phyloP scores from a whole-genome alignment of 257 asterid species.

The Solanum acaule region DNA sequence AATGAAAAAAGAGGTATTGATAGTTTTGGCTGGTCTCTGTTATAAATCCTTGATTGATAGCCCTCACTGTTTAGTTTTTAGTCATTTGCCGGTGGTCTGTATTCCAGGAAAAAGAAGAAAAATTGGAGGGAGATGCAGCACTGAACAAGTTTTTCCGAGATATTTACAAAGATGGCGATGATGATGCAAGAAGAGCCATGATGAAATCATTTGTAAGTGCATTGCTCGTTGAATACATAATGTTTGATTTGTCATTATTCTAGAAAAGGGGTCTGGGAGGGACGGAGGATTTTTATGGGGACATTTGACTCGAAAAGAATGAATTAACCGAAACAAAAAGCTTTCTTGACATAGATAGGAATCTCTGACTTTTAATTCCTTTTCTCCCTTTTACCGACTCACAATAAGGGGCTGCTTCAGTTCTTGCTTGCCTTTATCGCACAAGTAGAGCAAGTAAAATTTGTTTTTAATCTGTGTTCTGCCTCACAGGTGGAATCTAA shows the following conservation, averaged over 20 bases:
- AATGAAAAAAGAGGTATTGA: conserved; percentile 70
- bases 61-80: neutral
- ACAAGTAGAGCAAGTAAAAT: neutral
- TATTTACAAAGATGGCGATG: conserved; percentile 79
- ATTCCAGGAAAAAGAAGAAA: conserved; percentile 82
- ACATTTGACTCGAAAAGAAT: neutral
- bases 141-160: conserved; percentile 81
- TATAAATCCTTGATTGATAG: neutral
- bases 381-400: neutral
- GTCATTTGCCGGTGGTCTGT: neutral
- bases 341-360: neutral
- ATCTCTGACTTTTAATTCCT: neutral
- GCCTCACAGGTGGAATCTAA: conserved; percentile 56
- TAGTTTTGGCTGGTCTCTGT: neutral
- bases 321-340: neutral
- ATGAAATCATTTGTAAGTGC: conserved; percentile 87
- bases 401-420: neutral
- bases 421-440: neutral
- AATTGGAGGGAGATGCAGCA: conserved; percentile 95
- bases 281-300: neutral
- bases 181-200: conserved; percentile 94
- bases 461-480: neutral
- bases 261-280: neutral
- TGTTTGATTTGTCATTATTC: neutral
- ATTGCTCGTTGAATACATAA: neutral